Conservation (phyloP, 2,329 filamentous ascomycete species). For the Fusarium aywerte region DNA sequence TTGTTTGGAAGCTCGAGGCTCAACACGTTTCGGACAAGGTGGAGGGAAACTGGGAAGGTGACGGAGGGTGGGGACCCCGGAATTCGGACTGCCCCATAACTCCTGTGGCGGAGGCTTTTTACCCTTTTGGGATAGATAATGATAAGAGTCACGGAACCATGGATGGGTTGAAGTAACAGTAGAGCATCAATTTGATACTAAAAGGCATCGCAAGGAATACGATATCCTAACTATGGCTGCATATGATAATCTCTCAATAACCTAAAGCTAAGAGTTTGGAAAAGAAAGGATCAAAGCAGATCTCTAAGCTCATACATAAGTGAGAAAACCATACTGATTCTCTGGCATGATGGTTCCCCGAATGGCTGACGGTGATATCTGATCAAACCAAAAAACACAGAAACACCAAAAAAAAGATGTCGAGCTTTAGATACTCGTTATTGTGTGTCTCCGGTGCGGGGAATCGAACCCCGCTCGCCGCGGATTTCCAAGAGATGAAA, state of each 20-base stretch:
- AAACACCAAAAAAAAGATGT: not conserved
- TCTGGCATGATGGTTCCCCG: not conserved
- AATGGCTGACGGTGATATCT: no score
- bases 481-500: constrained; percentile 30
- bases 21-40: constrained; percentile 28
- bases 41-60: constrained; percentile 23
- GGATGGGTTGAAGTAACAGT: not conserved
- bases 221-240: not conserved
- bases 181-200: not conserved
- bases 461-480: constrained; percentile 41
- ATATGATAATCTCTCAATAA: no score
- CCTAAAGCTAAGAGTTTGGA: not conserved
- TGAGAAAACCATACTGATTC: not conserved
- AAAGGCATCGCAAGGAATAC: not conserved
- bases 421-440: not conserved
- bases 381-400: no score
- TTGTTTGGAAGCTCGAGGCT: not conserved
- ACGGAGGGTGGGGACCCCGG: constrained; percentile 32
- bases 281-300: not conserved
- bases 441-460: constrained; percentile 28
- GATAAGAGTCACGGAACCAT: not conserved
- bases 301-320: not conserved
- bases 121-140: constrained; percentile 9
- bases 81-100: constrained; percentile 1
- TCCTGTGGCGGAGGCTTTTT: not conserved